A percentile compares a stretch with the other conserved stretches of the same genome.
phyloP scores from a whole-genome alignment of 2,329 filamentous ascomycete species.

The Triangularia verruculosa region DNA sequence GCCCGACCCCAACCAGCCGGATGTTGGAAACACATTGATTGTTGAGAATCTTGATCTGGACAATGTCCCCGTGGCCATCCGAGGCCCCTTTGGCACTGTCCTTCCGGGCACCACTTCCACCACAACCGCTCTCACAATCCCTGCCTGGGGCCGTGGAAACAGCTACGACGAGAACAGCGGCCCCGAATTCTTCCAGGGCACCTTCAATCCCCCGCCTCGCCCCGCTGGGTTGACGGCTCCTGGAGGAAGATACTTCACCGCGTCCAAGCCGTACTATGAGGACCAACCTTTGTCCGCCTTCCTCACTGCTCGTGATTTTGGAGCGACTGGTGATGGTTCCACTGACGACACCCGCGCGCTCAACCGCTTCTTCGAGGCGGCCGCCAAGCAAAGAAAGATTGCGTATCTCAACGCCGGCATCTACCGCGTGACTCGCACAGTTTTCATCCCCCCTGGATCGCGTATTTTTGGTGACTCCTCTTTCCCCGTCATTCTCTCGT shows the following conservation, averaged over 20 bases:
- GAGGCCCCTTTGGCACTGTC: constrained; percentile 45
- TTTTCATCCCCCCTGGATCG: constrained; percentile 46
- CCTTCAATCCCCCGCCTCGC: constrained; percentile 44
- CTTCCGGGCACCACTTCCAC: constrained; percentile 50
- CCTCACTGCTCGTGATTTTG: constrained; percentile 63
- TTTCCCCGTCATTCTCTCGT: constrained; percentile 52
- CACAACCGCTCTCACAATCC: constrained; percentile 43
- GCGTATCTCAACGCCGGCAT: constrained; percentile 61
- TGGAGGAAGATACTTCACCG: constrained; percentile 59
- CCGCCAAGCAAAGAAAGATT: constrained; percentile 51
- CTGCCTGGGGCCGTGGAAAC: constrained; percentile 64
- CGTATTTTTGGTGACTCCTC: constrained; percentile 58
- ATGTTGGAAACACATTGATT: constrained; percentile 41
- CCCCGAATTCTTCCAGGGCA: constrained; percentile 45
- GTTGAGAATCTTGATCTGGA: constrained; percentile 48
- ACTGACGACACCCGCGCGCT: constrained; percentile 73
- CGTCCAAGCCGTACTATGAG: constrained; percentile 75
- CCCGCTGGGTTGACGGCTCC: constrained; percentile 52
- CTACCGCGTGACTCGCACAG: constrained; percentile 57
- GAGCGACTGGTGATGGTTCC: constrained; percentile 68
- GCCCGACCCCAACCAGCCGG: constrained; percentile 29
- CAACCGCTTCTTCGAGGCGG: constrained; percentile 59
- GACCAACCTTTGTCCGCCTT: constrained; percentile 57
- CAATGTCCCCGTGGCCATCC: constrained; percentile 42
- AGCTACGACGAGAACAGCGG: constrained; percentile 47